Conservation (phyloP, 148 eudicot species). For the Dysphania ambrosioides region DNA sequence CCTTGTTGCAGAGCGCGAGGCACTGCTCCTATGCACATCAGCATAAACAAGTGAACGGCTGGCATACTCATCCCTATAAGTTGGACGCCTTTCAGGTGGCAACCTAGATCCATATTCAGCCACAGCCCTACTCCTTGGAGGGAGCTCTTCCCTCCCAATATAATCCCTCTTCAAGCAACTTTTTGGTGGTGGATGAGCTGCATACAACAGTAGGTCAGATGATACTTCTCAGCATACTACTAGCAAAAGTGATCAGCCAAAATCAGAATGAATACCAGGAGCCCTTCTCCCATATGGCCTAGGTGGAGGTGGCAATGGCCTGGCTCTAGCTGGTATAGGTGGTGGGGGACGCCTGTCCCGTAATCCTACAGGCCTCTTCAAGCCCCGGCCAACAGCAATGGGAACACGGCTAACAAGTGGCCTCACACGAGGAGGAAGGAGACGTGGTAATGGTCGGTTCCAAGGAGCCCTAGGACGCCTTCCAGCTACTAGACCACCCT, state of each 20-base stretch:
- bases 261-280: slow-evolving; percentile 56
- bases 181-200: slow-evolving; percentile 65
- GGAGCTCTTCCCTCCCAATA: slow-evolving; percentile 65
- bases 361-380: slow-evolving; percentile 54
- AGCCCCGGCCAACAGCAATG: slow-evolving; percentile 46
- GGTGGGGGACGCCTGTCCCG: slow-evolving; percentile 65
- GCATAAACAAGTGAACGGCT: slow-evolving; percentile 63
- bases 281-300: slow-evolving; percentile 84
- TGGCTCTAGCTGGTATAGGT: slow-evolving; percentile 55
- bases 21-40: slow-evolving; percentile 59
- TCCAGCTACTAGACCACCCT: slow-evolving; percentile 44
- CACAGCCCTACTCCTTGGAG: slow-evolving; percentile 69
- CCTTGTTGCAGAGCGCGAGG: slow-evolving; percentile 57
- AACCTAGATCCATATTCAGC: slow-evolving; percentile 66
- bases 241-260: background rate
- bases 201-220: slow-evolving; percentile 4
- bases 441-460: slow-evolving; percentile 64
- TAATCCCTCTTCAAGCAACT: slow-evolving; percentile 71
- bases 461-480: slow-evolving; percentile 67
- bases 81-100: slow-evolving; percentile 62
- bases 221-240: slow-evolving; percentile 1
- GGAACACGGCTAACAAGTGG: slow-evolving; percentile 47
- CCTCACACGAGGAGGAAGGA: slow-evolving; percentile 53
- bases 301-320: slow-evolving; percentile 65
- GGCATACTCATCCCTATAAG: slow-evolving; percentile 75